Conservation (phyloP, 2,329 filamentous ascomycete genomes). For the Plenodomus tracheiphilus region DNA sequence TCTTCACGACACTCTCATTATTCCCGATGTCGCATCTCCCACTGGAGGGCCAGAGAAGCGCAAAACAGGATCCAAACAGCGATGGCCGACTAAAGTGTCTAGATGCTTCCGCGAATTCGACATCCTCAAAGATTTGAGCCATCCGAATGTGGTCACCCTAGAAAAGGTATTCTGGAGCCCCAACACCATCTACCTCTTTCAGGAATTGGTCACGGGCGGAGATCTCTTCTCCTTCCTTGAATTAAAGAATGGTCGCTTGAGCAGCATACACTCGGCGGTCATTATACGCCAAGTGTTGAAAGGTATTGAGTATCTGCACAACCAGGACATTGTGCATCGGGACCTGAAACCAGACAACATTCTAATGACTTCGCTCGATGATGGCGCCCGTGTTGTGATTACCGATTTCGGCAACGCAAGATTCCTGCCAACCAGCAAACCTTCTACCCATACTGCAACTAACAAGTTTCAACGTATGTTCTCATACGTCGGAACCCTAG, state of each 20-base stretch:
- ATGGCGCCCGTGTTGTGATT: constrained; percentile 58
- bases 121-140: constrained; percentile 57
- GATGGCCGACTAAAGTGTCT: constrained; percentile 27
- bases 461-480: constrained; percentile 52
- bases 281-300: constrained; percentile 60
- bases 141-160: constrained; percentile 63
- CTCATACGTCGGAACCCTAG: constrained; percentile 58
- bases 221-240: constrained; percentile 64
- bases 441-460: background rate
- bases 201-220: constrained; percentile 62
- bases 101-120: constrained; percentile 48
- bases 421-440: constrained; percentile 29
- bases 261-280: constrained; percentile 56
- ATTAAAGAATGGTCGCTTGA: constrained; percentile 51
- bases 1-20: constrained; percentile 13
- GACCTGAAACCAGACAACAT: constrained; percentile 69
- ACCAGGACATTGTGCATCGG: constrained; percentile 59
- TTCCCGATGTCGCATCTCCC: constrained; percentile 9
- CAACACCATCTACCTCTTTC: constrained; percentile 62
- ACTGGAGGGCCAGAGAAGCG: constrained; percentile 3
- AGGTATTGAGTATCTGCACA: constrained; percentile 62
- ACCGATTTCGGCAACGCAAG: constrained; percentile 65
- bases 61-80: constrained; percentile 8
- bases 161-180: constrained; percentile 60
- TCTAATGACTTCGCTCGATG: constrained; percentile 58